phyloP scores from a whole-genome alignment of 805 yeast genomes.

The Yamadazyma sp. region DNA sequence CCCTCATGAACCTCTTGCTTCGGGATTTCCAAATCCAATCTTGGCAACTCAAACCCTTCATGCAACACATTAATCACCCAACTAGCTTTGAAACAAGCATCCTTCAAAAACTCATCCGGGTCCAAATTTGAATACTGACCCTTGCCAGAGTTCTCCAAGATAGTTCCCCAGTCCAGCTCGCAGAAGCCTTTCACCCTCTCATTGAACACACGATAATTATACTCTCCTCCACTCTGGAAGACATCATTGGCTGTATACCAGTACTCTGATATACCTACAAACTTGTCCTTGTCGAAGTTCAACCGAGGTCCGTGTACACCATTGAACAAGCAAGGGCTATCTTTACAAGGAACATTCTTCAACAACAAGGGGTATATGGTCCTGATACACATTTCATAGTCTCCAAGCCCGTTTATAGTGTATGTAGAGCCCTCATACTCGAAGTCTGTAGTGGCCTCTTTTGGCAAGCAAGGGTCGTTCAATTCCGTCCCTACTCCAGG shows the following conservation, averaged over 20 bases:
- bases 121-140: conserved; percentile 61
- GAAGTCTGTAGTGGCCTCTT: conserved; percentile 52
- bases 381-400: conserved; percentile 69
- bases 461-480: conserved; percentile 81
- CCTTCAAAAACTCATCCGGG: conserved; percentile 51
- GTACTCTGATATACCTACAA: conserved; percentile 93
- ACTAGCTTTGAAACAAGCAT: conserved; percentile 90
- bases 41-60: conserved; percentile 89
- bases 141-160: conserved; percentile 47
- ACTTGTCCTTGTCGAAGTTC: conserved; percentile 74
- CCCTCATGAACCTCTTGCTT: conserved; percentile 26
- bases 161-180: conserved; percentile 65
- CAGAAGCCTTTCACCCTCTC: conserved; percentile 70
- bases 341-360: conserved; percentile 79
- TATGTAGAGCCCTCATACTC: conserved; percentile 48
- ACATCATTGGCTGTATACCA: conserved; percentile 97
- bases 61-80: conserved; percentile 91
- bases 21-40: conserved; percentile 53
- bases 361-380: conserved; percentile 74
- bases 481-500: conserved; percentile 23
- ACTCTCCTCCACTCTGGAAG: conserved; percentile 84
- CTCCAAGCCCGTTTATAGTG: conserved; percentile 70
- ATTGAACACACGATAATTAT: conserved; percentile 71
- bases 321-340: conserved; percentile 88
- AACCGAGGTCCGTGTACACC: conserved; percentile 93